Evolutionary conservation across 2,329 filamentous ascomycete species (phyloP).

Genomic region (Didymella lethalis): DNA sequence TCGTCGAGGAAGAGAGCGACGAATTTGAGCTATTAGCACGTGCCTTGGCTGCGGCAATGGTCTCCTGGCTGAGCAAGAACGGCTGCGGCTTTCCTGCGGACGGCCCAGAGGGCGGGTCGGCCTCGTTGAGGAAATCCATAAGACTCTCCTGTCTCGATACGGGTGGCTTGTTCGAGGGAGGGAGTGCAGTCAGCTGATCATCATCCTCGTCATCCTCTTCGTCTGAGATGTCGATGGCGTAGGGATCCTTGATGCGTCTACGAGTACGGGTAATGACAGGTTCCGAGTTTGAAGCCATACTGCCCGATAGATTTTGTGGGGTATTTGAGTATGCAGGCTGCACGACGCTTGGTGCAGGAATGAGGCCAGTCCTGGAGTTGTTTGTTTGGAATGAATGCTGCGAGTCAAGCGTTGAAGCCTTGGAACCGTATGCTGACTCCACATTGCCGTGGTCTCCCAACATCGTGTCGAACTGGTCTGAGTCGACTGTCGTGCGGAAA

Average conservation of each 20-base stretch:
- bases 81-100: constrained; percentile 42
- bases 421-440: constrained; percentile 48
- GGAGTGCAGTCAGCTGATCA: constrained; percentile 58
- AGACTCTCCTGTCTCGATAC: constrained; percentile 62
- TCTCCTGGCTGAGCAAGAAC: constrained; percentile 43
- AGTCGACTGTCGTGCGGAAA: constrained; percentile 85
- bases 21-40: constrained; percentile 33
- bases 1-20: constrained; percentile 27
- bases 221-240: constrained; percentile 77
- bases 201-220: constrained; percentile 54
- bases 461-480: constrained; percentile 70
- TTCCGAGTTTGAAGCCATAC: constrained; percentile 43
- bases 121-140: constrained; percentile 76
- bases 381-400: constrained; percentile 65
- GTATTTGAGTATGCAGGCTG: constrained; percentile 50
- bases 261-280: constrained; percentile 75
- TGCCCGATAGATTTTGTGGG: constrained; percentile 46
- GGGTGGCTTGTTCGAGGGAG: constrained; percentile 42
- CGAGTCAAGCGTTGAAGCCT: constrained; percentile 46
- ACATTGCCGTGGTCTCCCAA: constrained; percentile 43
- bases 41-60: constrained; percentile 45
- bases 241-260: constrained; percentile 83
- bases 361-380: constrained; percentile 77
- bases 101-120: constrained; percentile 67
- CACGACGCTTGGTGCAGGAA: constrained; percentile 49